A percentile compares a stretch with the other conserved stretches of the same genome.
Conservation (phyloP, 345 rosid species). For the Eucalyptus melliodora region DNA sequence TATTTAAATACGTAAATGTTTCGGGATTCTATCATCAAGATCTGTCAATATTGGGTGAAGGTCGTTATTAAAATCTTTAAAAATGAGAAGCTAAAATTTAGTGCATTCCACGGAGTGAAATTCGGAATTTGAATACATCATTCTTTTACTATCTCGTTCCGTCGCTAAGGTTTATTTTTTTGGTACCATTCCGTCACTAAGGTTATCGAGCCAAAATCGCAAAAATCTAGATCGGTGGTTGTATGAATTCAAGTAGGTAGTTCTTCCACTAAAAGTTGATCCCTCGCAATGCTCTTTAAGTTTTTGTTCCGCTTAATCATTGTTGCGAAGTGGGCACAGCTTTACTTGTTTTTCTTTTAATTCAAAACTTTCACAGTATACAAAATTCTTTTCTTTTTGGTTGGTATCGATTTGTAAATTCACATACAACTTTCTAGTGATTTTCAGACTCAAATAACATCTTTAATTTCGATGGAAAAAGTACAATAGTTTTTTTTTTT, state of each 20-base stretch:
- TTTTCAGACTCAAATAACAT: not conserved
- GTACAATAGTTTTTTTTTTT: not conserved
- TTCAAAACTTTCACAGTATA: not conserved
- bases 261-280: not conserved
- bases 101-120: not conserved
- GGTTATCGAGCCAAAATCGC: not conserved
- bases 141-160: not conserved
- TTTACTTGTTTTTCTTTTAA: not conserved
- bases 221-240: not conserved
- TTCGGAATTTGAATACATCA: not conserved
- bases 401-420: not conserved
- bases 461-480: not conserved
- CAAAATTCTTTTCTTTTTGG: no score
- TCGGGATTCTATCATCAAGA: fast-evolving
- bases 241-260: not conserved
- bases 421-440: not conserved
- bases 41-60: fast-evolving
- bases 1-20: not conserved
- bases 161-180: no score
- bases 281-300: not conserved
- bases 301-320: not conserved
- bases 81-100: not conserved
- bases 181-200: no score
- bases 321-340: not conserved
- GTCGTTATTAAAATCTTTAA: fast-evolving